A percentile compares a stretch with the other conserved stretches of the same genome.
Evolutionary conservation across 2,329 filamentous ascomycete species (phyloP).

Genomic region (Exophiala sideris): DNA sequence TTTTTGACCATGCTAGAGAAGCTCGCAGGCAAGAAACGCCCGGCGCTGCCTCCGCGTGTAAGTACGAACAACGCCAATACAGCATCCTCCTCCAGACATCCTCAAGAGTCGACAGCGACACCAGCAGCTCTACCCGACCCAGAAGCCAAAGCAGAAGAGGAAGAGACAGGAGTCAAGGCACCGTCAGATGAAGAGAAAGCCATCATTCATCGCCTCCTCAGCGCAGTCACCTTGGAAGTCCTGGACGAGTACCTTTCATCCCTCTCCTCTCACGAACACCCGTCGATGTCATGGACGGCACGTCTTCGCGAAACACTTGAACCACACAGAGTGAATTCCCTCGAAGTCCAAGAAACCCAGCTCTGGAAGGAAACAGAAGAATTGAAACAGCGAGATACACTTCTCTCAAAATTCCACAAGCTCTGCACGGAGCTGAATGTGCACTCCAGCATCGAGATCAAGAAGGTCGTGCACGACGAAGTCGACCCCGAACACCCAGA

Average conservation of each 20-base stretch:
- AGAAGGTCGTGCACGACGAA: slow-evolving; percentile 13
- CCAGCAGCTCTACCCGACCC: slow-evolving; percentile 49
- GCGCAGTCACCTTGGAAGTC: slow-evolving; percentile 60
- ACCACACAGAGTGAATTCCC: slow-evolving; percentile 50
- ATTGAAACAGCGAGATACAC: slow-evolving; percentile 52
- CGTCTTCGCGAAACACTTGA: slow-evolving; percentile 58
- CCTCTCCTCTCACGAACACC: slow-evolving; percentile 11
- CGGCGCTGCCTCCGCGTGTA: slow-evolving; percentile 57
- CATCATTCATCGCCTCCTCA: slow-evolving; percentile 55
- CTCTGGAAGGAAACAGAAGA: slow-evolving; percentile 50
- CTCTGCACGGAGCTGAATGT: slow-evolving; percentile 16
- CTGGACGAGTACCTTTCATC: slow-evolving; percentile 54
- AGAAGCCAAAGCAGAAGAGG: slow-evolving; percentile 54
- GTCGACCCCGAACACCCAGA: slow-evolving; percentile 9
- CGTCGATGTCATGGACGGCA: slow-evolving; percentile 42
- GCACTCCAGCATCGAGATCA: slow-evolving; percentile 14
- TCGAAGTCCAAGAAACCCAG: slow-evolving; percentile 48
- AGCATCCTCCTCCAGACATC: slow-evolving; percentile 27
- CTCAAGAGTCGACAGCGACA: slow-evolving; percentile 31
- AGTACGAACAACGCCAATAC: slow-evolving; percentile 33
- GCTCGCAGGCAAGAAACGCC: slow-evolving; percentile 56
- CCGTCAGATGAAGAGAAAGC: slow-evolving; percentile 48
- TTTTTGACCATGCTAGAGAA: slow-evolving; percentile 58
- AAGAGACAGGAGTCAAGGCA: slow-evolving; percentile 42
- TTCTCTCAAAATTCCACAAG: slow-evolving; percentile 51